Evolutionary conservation across 2,329 filamentous ascomycete genomes (phyloP).

Genomic region (Penicillium sp.): DNA sequence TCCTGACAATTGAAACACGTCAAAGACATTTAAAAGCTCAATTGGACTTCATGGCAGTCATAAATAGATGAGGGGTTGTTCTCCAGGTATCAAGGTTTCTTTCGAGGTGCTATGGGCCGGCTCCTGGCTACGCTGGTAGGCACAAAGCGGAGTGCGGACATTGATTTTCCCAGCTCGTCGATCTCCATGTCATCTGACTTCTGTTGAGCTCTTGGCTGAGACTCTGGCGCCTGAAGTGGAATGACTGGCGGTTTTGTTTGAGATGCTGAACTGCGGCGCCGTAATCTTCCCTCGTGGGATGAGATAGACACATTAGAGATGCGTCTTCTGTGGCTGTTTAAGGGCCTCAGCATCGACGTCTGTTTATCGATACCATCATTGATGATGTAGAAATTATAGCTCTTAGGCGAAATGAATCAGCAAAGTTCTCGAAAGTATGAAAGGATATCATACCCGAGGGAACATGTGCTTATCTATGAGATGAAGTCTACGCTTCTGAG

Average conservation of each 20-base stretch:
- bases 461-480: conserved; percentile 94
- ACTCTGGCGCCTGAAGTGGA: neutral
- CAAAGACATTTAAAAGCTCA: neutral
- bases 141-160: conserved; percentile 47
- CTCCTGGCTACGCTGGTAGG: conserved; percentile 41
- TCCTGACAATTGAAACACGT: neutral
- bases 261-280: conserved; percentile 31
- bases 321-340: conserved; percentile 33
- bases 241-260: conserved; percentile 17
- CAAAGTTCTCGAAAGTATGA: neutral
- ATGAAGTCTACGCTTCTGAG: conserved; percentile 81
- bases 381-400: conserved; percentile 84
- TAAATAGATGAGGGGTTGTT: neutral
- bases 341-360: conserved; percentile 66
- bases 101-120: conserved; percentile 20
- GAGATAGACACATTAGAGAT: conserved; percentile 32
- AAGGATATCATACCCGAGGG: conserved; percentile 55
- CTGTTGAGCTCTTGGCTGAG: neutral
- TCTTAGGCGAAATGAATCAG: conserved; percentile 38
- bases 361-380: conserved; percentile 86
- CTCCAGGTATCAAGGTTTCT: conserved; percentile 8
- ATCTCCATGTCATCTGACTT: conserved; percentile 31
- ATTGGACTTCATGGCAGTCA: neutral
- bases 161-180: conserved; percentile 40
- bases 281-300: conserved; percentile 34